These are phyloP conservation scores for Candida ovalis DNA, from an alignment of 805 yeast genomes.

Conservation along the genomic window DNA sequence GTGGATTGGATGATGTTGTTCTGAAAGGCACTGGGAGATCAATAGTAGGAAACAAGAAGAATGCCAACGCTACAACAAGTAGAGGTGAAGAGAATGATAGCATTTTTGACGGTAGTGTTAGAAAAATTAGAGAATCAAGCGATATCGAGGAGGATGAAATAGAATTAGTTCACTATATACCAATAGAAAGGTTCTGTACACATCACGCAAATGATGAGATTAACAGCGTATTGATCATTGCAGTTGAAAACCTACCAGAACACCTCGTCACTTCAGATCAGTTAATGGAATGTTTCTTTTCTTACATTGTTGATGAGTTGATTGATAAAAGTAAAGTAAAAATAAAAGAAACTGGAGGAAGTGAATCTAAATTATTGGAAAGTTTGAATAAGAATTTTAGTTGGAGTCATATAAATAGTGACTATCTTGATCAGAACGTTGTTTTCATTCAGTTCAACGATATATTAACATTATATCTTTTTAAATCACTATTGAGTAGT, in stretches of 20 bases:
- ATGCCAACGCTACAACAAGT: background rate
- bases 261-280: slow-evolving; percentile 11
- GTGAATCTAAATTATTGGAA: slow-evolving; percentile 1
- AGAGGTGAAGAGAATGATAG: background rate
- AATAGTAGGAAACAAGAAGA: background rate
- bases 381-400: slow-evolving; percentile 9
- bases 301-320: slow-evolving; percentile 8
- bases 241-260: slow-evolving; percentile 19
- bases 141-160: background rate
- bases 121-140: background rate
- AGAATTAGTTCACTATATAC: slow-evolving; percentile 8
- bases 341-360: background rate
- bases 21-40: background rate
- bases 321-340: slow-evolving; percentile 1
- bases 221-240: slow-evolving; percentile 10
- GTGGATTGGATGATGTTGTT: slow-evolving; percentile 9
- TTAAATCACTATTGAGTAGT: slow-evolving; percentile 12
- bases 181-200: slow-evolving; percentile 1
- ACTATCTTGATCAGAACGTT: slow-evolving; percentile 13
- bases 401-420: slow-evolving; percentile 25
- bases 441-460: slow-evolving; percentile 29
- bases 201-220: slow-evolving; percentile 1
- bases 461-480: slow-evolving; percentile 22
- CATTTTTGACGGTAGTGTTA: background rate
- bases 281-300: slow-evolving; percentile 21